These are phyloP conservation scores for Teunomyces cretensis DNA, from an alignment of 805 yeast genomes.

Conservation along the genomic window DNA sequence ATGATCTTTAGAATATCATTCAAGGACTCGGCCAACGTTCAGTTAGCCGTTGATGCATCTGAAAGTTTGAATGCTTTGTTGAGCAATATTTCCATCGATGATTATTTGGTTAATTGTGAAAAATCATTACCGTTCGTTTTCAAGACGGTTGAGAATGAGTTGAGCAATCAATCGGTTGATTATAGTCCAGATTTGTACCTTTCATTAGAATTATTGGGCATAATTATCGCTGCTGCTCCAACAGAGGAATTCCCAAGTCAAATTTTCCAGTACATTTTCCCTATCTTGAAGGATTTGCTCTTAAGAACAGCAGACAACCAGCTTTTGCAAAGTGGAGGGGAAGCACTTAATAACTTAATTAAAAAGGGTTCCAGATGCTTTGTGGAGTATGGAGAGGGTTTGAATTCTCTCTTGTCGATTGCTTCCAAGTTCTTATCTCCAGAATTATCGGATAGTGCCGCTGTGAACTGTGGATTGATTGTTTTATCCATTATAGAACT, in stretches of 20 bases:
- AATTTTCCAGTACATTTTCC: slow-evolving; percentile 45
- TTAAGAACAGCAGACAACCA: slow-evolving; percentile 66
- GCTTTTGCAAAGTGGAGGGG: slow-evolving; percentile 74
- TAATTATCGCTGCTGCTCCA: slow-evolving; percentile 49
- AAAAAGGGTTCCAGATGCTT: slow-evolving; percentile 37
- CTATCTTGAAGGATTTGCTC: slow-evolving; percentile 41
- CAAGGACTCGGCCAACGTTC: slow-evolving; percentile 73
- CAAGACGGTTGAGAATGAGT: slow-evolving; percentile 31
- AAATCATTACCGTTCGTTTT: slow-evolving; percentile 52
- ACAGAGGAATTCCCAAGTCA: slow-evolving; percentile 31
- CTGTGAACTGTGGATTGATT: slow-evolving; percentile 70
- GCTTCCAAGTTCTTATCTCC: slow-evolving; percentile 73
- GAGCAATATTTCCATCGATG: slow-evolving; percentile 41
- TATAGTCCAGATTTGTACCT: slow-evolving; percentile 63
- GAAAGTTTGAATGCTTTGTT: slow-evolving; percentile 68
- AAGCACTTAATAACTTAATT: slow-evolving; percentile 64
- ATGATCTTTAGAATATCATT: slow-evolving; percentile 64
- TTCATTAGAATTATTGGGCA: slow-evolving; percentile 55
- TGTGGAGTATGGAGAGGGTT: slow-evolving; percentile 42
- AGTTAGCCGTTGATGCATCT: slow-evolving; percentile 61
- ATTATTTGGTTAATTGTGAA: slow-evolving; percentile 49
- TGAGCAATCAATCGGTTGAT: slow-evolving; percentile 30
- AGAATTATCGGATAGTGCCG: slow-evolving; percentile 73
- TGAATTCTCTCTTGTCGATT: slow-evolving; percentile 57
- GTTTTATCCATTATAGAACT: slow-evolving; percentile 59